Percentiles rank a stretch among this genome's conserved stretches.
Evolutionary conservation across 306 rosid species (phyloP).

Genomic region (Oemleria cerasiformis): DNA sequence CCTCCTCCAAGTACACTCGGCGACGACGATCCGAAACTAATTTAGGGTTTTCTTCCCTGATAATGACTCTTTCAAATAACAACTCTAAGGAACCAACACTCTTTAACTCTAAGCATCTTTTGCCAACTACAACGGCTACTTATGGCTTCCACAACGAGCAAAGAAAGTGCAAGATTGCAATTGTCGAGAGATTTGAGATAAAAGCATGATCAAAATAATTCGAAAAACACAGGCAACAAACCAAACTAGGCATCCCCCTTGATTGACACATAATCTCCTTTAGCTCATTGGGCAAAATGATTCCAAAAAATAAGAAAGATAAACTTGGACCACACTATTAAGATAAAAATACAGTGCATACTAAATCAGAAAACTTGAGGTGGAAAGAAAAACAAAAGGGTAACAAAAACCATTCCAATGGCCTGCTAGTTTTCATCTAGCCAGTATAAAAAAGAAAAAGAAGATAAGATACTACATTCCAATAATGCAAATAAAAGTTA

Average conservation of each 20-base stretch:
- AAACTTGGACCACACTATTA: neutral
- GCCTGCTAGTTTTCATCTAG: neutral
- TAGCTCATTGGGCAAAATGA: neutral
- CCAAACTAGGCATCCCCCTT: neutral
- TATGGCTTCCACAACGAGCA: no score
- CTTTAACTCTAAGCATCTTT: no score
- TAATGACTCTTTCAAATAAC: no score
- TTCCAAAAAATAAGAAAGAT: neutral
- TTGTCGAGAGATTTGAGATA: no score
- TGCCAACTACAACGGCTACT: no score
- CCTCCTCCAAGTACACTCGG: no score
- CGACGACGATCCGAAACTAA: no score
- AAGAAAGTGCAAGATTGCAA: no score
- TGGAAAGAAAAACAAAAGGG: neutral
- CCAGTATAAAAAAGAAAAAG: neutral
- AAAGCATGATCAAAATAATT: no score
- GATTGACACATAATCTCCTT: no score
- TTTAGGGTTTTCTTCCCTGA: no score
- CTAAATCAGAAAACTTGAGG: neutral
- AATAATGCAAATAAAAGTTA: neutral
- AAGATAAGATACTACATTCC: neutral
- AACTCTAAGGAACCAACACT: no score
- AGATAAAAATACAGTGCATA: neutral
- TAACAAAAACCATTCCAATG: slow-evolving; percentile 10
- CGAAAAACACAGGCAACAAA: neutral